phyloP scores from a whole-genome alignment of 2,329 filamentous ascomycete genomes.

The Epicoccum nigrum region DNA sequence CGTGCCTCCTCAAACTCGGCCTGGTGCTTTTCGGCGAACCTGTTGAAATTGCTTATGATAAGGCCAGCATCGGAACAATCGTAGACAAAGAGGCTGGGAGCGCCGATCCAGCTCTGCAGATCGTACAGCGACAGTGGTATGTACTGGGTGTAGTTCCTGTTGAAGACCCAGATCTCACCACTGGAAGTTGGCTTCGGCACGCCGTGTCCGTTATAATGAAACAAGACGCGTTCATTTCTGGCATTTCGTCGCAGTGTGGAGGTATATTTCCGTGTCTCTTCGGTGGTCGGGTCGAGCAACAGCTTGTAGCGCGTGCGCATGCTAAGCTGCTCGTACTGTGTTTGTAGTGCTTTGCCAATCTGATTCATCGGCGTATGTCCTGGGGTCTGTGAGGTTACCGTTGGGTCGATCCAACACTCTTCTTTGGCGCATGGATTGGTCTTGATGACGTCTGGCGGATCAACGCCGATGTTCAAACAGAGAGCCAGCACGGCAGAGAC shows the following conservation, averaged over 20 bases:
- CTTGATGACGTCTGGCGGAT: conserved; percentile 95
- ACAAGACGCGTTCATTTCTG: conserved; percentile 93
- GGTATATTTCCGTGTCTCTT: conserved; percentile 97
- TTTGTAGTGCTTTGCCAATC: conserved; percentile 94
- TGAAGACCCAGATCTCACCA: conserved; percentile 99
- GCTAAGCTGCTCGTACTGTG: conserved; percentile 94
- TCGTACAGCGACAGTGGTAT: conserved; percentile 97
- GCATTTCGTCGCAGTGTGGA: conserved; percentile 87
- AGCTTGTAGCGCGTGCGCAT: conserved; percentile 97
- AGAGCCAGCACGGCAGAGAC: conserved; percentile 93
- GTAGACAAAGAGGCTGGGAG: conserved; percentile 95
- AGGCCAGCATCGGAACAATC: conserved; percentile 97
- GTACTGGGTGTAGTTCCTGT: conserved; percentile 98
- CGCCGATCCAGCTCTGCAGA: conserved; percentile 92
- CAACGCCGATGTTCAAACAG: conserved; percentile 95
- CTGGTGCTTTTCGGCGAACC: conserved; percentile 94
- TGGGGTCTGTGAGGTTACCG: conserved; percentile 72
- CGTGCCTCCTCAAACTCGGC: conserved; percentile 80
- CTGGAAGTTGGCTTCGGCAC: conserved; percentile 94
- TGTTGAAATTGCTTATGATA: conserved; percentile 92
- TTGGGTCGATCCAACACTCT: conserved; percentile 96
- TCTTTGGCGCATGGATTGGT: conserved; percentile 91
- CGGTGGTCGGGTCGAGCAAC: conserved; percentile 92
- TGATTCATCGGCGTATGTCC: conserved; percentile 84
- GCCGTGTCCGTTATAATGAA: conserved; percentile 98